These are phyloP conservation scores for Myxozyma kluyveri DNA, from an alignment of 805 yeast species.

Conservation along the genomic window DNA sequence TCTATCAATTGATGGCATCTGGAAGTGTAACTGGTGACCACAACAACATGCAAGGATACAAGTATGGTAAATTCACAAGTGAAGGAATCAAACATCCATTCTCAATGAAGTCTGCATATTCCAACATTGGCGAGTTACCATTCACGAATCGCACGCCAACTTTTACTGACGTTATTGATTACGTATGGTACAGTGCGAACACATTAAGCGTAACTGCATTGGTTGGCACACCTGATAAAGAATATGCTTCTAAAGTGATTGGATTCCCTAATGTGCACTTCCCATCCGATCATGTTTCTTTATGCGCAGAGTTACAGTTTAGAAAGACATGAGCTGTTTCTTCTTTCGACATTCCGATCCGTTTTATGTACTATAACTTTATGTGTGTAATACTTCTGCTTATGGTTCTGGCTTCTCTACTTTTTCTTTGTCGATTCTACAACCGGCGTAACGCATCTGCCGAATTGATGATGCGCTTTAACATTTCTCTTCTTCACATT, in stretches of 20 bases:
- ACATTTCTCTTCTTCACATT: too few species aligned
- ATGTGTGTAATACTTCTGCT: too few species aligned
- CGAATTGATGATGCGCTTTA: too few species aligned
- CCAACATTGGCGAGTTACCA: constrained; percentile 81
- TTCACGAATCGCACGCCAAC: constrained; percentile 93
- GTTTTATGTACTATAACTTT: too few species aligned
- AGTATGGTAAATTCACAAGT: constrained; percentile 86
- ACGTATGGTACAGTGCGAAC: constrained; percentile 88
- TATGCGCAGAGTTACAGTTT: constrained; percentile 26
- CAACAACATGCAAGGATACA: constrained; percentile 76
- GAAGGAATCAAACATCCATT: constrained; percentile 83
- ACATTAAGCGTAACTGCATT: constrained; percentile 80
- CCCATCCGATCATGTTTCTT: constrained; percentile 46
- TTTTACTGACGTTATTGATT: constrained; percentile 90
- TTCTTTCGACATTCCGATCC: background rate
- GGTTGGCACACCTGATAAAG: constrained; percentile 77
- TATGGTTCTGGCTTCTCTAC: too few species aligned
- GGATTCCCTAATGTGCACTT: constrained; percentile 93
- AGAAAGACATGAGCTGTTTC: constrained; percentile 8
- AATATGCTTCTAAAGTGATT: constrained; percentile 70
- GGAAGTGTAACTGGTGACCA: constrained; percentile 71
- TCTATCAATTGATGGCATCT: constrained; percentile 79
- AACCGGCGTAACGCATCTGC: too few species aligned
- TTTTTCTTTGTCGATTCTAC: too few species aligned
- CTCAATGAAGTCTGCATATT: constrained; percentile 80